Percentiles rank a stretch among this genome's conserved stretches.
Conservation (phyloP, 1,284 basidiomycete species). For the Marasmius oreades region DNA sequence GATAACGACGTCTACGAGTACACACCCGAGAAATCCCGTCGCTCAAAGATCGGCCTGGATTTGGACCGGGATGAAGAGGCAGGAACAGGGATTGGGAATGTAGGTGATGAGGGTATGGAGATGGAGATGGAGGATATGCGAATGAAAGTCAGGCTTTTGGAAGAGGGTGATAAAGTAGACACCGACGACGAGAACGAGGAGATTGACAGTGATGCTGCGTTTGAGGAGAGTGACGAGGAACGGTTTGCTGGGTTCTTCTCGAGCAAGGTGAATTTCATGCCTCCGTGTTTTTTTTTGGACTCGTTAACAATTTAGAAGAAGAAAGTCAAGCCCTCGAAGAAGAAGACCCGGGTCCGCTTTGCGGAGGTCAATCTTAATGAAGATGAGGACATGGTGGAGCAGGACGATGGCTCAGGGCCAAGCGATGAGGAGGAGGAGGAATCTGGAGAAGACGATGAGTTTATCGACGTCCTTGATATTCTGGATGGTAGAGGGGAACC, state of each 20-base stretch:
- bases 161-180: conserved; percentile 52
- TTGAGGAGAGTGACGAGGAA: conserved; percentile 82
- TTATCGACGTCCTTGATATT: conserved; percentile 65
- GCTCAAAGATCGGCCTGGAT: conserved; percentile 51
- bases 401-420: conserved; percentile 23
- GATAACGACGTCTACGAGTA: conserved; percentile 63
- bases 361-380: conserved; percentile 68
- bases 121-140: conserved; percentile 30
- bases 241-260: conserved; percentile 66
- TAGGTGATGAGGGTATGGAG: conserved; percentile 35
- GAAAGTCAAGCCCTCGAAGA: conserved; percentile 20
- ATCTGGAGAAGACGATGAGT: conserved; percentile 54
- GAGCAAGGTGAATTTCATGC: conserved; percentile 38
- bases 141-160: conserved; percentile 50
- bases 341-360: conserved; percentile 35
- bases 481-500: conserved; percentile 60
- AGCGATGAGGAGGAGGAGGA: conserved; percentile 46
- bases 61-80: conserved; percentile 55
- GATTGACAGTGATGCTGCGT: conserved; percentile 75
- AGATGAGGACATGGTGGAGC: conserved; percentile 32
- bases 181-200: conserved; percentile 72
- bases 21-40: conserved; percentile 47
- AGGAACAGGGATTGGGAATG: conserved; percentile 35
- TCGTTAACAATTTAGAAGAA: conserved; percentile 15
- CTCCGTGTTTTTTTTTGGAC: neutral